phyloP scores from a whole-genome alignment of 1,139 yeast species.

The Spencermartinsiella ligniputridi region DNA sequence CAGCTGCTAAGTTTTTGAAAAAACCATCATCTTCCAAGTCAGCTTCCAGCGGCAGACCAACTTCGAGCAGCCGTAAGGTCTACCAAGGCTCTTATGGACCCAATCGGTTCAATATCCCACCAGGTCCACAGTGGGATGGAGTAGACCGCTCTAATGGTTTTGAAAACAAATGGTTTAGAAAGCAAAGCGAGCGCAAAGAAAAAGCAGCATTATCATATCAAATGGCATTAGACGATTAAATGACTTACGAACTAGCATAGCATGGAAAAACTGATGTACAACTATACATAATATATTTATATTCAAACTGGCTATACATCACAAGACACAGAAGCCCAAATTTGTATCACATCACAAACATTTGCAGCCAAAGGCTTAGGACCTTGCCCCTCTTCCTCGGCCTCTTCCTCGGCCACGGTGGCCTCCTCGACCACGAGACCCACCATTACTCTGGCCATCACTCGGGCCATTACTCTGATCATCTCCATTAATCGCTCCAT shows the following conservation, averaged over 20 bases:
- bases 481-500: constrained; percentile 3
- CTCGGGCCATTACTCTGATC: constrained; percentile 10
- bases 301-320: too few species aligned
- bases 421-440: constrained; percentile 27
- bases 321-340: too few species aligned
- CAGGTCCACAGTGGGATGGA: constrained; percentile 93
- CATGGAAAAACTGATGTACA: neutral
- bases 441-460: constrained; percentile 25
- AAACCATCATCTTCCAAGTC: constrained; percentile 4
- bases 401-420: constrained; percentile 20
- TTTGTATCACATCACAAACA: neutral
- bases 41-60: neutral
- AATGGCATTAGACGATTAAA: constrained; percentile 26
- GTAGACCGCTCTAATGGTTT: constrained; percentile 90
- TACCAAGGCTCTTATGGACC: constrained; percentile 53
- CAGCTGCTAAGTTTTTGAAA: constrained; percentile 47
- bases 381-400: neutral
- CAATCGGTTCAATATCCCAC: constrained; percentile 70
- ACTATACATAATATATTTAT: constrained; percentile 1
- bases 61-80: constrained; percentile 21
- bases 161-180: constrained; percentile 60
- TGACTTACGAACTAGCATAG: constrained; percentile 9
- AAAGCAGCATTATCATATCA: constrained; percentile 37
- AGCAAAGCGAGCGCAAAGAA: constrained; percentile 45
- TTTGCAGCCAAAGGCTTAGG: neutral